Conservation (phyloP, 73 alveolate genomes). For the Stentor coeruleus region DNA sequence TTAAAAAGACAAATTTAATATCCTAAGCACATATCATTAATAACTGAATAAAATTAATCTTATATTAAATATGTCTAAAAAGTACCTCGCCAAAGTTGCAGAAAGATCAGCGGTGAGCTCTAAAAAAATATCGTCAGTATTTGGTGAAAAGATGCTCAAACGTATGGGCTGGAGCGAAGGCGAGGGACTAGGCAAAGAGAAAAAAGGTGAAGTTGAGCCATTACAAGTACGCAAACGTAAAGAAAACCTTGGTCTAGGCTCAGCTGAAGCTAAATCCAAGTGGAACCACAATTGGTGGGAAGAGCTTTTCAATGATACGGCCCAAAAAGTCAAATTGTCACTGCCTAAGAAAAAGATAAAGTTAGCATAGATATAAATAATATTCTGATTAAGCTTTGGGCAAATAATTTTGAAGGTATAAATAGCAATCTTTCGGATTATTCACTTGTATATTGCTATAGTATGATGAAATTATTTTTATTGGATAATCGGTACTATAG, state of each 20-base stretch:
- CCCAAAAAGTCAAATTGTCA: background rate
- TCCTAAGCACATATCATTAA: too few species aligned
- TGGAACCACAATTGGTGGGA: conserved; percentile 65
- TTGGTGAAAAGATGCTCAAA: conserved; percentile 58
- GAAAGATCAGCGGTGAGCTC: conserved; percentile 39
- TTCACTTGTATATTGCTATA: too few species aligned
- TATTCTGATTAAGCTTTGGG: too few species aligned
- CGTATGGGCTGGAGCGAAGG: conserved; percentile 69
- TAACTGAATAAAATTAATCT: too few species aligned
- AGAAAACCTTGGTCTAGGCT: conserved; percentile 55
- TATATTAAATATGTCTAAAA: conserved; percentile 48
- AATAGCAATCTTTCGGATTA: too few species aligned
- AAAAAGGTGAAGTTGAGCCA: conserved; percentile 41
- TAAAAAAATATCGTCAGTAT: conserved; percentile 45
- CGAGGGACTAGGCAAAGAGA: conserved; percentile 53
- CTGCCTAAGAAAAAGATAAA: background rate
- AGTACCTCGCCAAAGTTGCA: conserved; percentile 55
- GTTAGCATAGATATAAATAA: background rate
- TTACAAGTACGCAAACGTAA: conserved; percentile 45
- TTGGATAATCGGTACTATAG: too few species aligned
- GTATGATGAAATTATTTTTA: too few species aligned
- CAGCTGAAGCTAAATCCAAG: conserved; percentile 29
- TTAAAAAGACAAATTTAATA: too few species aligned
- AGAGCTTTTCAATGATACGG: conserved; percentile 43
- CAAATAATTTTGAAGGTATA: too few species aligned